Base-by-base conservation (phyloP, 257 asterid species). In the Eucommia ulmoides region DNA sequence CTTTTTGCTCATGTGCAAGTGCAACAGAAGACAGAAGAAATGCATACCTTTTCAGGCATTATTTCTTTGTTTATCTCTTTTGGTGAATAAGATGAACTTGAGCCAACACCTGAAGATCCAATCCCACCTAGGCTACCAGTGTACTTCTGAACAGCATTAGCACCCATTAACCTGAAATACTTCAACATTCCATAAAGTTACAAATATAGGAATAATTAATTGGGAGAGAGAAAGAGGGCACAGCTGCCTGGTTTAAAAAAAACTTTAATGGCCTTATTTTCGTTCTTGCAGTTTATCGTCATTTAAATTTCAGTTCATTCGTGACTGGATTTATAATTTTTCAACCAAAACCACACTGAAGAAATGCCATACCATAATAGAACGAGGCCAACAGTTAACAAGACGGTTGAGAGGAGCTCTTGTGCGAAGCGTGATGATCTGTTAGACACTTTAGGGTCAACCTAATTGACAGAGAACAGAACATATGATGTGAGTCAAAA, bases 81-180 rank as follows among this genome's bases (percentile, higher is more conserved):
- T 23, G 94, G 80, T 59, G 93, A 52, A 67, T 74, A 89, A 59
- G 97, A 79, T 53, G 98, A 76, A 66, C 92, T 75, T 47, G 98
- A 74, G 55, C 96, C 94, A 66, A 78, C 93, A 56, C 96, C 96
- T 46, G 96, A 84, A 69, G 89, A 64, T 66, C 98, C 98, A 20
- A 89, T 78, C 50, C 96, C 94, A 65, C 94, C 98, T 62, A 86
- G 76, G 80, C 93, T 61, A 65, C 96, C 93, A 68, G 80, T 74
- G 62, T 89, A 89, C 67, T 85, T 89, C 81, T 85, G 96, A 66
- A 88, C 86, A 26, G 96, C 98, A 60, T 88, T 66, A 55, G 80
- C 74, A 45, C 94, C 88, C 82, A 80, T 68, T 44, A 78, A 23
- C 94, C 94, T 85, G 65, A 42, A 54, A 51, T 42, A 64, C 22